These are phyloP conservation scores for Wickerhamiella pararugosa DNA, from an alignment of 1,139 yeast species.

Conservation along the genomic window DNA sequence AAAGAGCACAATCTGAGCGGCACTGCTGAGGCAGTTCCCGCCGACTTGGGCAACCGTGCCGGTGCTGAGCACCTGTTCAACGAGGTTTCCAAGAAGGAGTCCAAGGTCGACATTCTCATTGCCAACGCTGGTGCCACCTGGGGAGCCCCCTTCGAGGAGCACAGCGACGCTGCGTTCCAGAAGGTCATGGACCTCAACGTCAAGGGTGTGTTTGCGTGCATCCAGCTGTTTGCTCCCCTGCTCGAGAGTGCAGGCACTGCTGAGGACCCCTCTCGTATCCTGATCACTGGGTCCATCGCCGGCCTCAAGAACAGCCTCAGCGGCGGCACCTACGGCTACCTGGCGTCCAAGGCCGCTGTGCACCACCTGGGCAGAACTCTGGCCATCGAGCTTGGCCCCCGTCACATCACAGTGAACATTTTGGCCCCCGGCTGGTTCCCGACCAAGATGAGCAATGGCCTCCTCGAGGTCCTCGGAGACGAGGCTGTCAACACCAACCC, in stretches of 20 bases:
- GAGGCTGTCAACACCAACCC: conserved; percentile 39
- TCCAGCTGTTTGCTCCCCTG: conserved; percentile 46
- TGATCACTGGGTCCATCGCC: conserved; percentile 51
- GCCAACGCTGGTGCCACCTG: conserved; percentile 77
- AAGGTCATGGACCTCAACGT: conserved; percentile 54
- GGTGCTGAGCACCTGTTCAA: conserved; percentile 37
- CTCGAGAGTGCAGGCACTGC: conserved; percentile 39
- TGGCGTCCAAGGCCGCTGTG: conserved; percentile 67
- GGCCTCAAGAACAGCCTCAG: conserved; percentile 30
- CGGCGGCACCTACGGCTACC: conserved; percentile 56
- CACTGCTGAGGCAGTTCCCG: conserved; percentile 39
- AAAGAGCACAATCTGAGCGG: conserved; percentile 29
- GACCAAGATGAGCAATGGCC: conserved; percentile 58
- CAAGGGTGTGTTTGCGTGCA: conserved; percentile 54
- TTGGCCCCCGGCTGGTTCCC: conserved; percentile 75
- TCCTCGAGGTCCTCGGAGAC: conserved; percentile 38
- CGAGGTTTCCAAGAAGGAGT: conserved; percentile 30
- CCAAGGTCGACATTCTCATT: conserved; percentile 44
- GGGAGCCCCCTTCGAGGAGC: conserved; percentile 53
- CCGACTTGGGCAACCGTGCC: conserved; percentile 41
- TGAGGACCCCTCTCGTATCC: conserved; percentile 50
- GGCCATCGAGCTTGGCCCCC: conserved; percentile 81
- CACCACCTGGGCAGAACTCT: conserved; percentile 53
- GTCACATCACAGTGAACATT: conserved; percentile 63
- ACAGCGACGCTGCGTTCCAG: conserved; percentile 46